Base-by-base conservation (phyloP, 108 stramenopile genomes). In the Skeletonema costatum region DNA sequence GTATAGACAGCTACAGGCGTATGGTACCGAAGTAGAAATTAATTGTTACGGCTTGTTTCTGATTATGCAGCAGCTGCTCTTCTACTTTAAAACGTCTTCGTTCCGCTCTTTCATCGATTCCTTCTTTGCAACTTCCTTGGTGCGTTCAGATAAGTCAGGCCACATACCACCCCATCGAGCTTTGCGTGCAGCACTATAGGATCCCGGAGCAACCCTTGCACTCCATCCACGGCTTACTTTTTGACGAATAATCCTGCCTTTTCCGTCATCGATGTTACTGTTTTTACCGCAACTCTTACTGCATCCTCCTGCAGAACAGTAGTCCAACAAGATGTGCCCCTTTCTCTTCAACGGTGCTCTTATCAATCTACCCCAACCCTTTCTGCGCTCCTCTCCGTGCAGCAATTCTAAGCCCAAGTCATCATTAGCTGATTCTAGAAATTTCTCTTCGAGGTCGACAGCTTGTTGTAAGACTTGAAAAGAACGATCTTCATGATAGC, bases 91-190 rank as follows among this genome's bases (percentile, higher is more conserved):
- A 46, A 8, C 42, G 13, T 44, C 42, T 16, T 44, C 42, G 6
- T 44, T 46, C n/a, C 16, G 16, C 1, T 5, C 44, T 56, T 56
- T 56, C 21, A 25, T 56, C n/a, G 53, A 56, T 25, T 60, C 58
- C 33, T 66, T 32, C 64, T 16, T 59, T 32, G 38, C 38, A 2
- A 56, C 10, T n/a, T 59, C 21, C 53, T 63, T 64, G 33, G 61
- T 59, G 25, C 70, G 50, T 44, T 72, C 66, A 21, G 73, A 74
- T 31, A 80, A 64, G 69, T 93, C 87, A 31, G 93, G 91, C 93
- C 93, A 95, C 50, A 91, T 68, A 11, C 93, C 93, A 25, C 93
- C 93, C 93, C 93, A 95, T 17, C 93, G 82, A 16, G 85, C 87
- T 67, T 92, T 92, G 56, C 93, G 64, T 10, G 93, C 91, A 21